Evolutionary conservation across 768 basidiomycete species (phyloP).

Genomic region (Phlegmacium glaucopus): DNA sequence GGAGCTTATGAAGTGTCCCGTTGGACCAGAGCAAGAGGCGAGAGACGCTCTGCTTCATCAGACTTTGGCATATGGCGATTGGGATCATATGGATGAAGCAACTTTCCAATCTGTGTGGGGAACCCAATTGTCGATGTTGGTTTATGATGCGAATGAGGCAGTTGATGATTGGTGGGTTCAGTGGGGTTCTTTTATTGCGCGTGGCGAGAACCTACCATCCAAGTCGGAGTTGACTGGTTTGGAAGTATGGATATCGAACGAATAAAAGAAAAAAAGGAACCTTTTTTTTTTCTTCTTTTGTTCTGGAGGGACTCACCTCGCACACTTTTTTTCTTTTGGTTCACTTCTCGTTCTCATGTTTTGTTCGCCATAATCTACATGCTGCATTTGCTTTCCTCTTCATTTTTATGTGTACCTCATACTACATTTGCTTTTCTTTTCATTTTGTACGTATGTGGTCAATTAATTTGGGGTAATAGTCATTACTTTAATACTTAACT

Average conservation of each 20-base stretch:
- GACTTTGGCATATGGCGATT: slow-evolving; percentile 28
- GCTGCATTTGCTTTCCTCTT: too few species aligned
- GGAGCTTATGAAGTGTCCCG: slow-evolving; percentile 33
- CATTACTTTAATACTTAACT: too few species aligned
- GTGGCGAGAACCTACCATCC: background rate
- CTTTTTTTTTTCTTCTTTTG: too few species aligned
- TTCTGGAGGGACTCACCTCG: too few species aligned
- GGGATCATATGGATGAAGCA: slow-evolving; percentile 42
- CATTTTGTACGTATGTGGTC: too few species aligned
- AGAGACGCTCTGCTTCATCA: slow-evolving; percentile 40
- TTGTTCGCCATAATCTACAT: too few species aligned
- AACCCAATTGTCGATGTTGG: slow-evolving; percentile 43
- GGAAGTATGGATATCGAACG: background rate
- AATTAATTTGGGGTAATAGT: too few species aligned
- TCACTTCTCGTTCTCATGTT: too few species aligned
- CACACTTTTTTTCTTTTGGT: too few species aligned
- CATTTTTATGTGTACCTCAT: too few species aligned
- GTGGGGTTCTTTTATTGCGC: slow-evolving; percentile 23
- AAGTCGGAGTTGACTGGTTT: background rate
- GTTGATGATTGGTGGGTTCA: slow-evolving; percentile 64
- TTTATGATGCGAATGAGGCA: slow-evolving; percentile 48
- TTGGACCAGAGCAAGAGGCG: slow-evolving; percentile 38
- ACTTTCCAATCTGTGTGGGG: slow-evolving; percentile 47
- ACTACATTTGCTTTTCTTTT: too few species aligned
- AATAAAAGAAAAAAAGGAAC: too few species aligned